Evolutionary conservation across 2,329 filamentous ascomycete genomes (phyloP).

Genomic region (Trichoderma oligosporum): DNA sequence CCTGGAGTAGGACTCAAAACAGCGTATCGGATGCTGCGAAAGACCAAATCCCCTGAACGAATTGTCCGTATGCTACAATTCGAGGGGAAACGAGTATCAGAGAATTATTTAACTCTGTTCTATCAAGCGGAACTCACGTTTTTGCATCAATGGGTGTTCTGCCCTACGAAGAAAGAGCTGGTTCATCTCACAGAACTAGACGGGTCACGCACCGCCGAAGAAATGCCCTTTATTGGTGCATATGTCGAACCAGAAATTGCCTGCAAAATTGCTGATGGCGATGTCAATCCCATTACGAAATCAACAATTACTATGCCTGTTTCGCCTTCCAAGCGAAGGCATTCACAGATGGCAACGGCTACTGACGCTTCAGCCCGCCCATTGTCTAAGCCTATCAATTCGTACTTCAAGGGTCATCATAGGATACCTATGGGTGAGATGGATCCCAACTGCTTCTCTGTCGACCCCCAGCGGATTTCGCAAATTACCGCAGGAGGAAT

Average conservation of each 20-base stretch:
- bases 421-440: conserved; percentile 60
- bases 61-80: conserved; percentile 81
- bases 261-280: conserved; percentile 70
- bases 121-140: conserved; percentile 88
- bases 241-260: conserved; percentile 67
- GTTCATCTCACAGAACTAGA: conserved; percentile 71
- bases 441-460: conserved; percentile 58
- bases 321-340: conserved; percentile 42
- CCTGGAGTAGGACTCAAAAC: conserved; percentile 88
- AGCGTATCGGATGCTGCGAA: conserved; percentile 83
- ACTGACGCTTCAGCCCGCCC: conserved; percentile 25
- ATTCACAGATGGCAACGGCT: conserved; percentile 35
- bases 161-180: conserved; percentile 65
- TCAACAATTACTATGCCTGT: conserved; percentile 47
- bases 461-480: conserved; percentile 48
- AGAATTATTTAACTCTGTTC: conserved; percentile 77
- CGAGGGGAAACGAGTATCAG: conserved; percentile 80
- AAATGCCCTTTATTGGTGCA: conserved; percentile 78
- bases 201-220: conserved; percentile 58
- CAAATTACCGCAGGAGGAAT: conserved; percentile 47
- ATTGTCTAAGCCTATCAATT: conserved; percentile 48
- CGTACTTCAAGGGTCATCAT: conserved; percentile 49
- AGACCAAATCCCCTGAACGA: conserved; percentile 81
- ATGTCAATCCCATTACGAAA: conserved; percentile 89
- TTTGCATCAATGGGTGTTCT: conserved; percentile 91